A percentile compares a stretch with the other conserved stretches of the same genome.
Evolutionary conservation across 495 filamentous ascomycete genomes (phyloP).

Genomic region (Penicillium soppii): DNA sequence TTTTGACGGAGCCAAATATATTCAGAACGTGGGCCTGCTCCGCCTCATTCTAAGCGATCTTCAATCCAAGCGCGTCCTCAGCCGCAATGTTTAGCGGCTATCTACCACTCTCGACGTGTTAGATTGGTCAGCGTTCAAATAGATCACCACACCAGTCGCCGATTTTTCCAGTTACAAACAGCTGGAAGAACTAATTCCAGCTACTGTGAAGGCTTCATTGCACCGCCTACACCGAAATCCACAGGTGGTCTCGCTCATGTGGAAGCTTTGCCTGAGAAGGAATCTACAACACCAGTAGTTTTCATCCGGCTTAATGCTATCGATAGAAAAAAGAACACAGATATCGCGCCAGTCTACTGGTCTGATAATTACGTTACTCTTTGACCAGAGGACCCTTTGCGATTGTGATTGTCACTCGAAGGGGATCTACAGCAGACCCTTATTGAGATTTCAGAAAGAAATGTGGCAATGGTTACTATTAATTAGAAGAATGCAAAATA

Average conservation of each 20-base stretch:
- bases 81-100: constrained; percentile 66
- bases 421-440: constrained; percentile 2
- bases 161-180: constrained; percentile 52
- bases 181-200: constrained; percentile 39
- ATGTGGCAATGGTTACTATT: not conserved
- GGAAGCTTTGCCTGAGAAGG: constrained; percentile 50
- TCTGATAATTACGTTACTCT: constrained; percentile 64
- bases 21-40: constrained; percentile 52
- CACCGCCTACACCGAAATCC: not conserved
- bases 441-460: constrained; percentile 11
- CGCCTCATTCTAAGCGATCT: constrained; percentile 42
- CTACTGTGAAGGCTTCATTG: constrained; percentile 14
- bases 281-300: constrained; percentile 52
- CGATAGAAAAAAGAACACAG: constrained; percentile 30
- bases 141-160: constrained; percentile 58
- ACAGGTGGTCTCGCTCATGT: constrained; percentile 3
- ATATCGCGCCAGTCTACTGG: constrained; percentile 55
- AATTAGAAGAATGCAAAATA: not conserved
- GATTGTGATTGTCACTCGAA: constrained; percentile 24
- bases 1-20: constrained; percentile 28
- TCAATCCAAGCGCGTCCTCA: constrained; percentile 28
- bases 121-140: constrained; percentile 56
- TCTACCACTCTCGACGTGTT: constrained; percentile 46
- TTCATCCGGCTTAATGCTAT: constrained; percentile 53
- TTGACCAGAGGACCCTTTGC: constrained; percentile 54